Conservation (phyloP, 176 grass and related monocot genomes). For the Luzula sylvatica region DNA sequence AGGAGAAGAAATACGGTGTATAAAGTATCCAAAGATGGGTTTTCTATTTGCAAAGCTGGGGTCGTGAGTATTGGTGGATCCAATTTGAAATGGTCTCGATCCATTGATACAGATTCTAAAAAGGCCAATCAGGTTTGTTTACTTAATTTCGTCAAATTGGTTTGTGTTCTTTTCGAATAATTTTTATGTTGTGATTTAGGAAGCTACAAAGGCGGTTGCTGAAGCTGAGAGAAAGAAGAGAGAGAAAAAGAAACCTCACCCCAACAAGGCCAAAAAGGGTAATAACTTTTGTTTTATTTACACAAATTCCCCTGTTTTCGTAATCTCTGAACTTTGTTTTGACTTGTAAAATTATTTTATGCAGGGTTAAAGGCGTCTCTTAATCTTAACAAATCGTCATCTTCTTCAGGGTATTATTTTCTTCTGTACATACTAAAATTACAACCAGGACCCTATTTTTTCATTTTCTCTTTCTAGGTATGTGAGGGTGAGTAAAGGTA, state of each 20-base stretch:
- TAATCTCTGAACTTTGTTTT: neutral
- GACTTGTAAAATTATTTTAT: slow-evolving; percentile 10
- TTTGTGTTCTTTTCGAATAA: neutral
- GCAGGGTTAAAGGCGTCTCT: slow-evolving; percentile 45
- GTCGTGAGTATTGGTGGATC: slow-evolving; percentile 38
- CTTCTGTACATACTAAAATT: neutral
- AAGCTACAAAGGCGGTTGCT: slow-evolving; percentile 65
- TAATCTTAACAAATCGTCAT: slow-evolving; percentile 28
- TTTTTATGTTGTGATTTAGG: slow-evolving; percentile 26
- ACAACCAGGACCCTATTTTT: neutral
- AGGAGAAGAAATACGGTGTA: slow-evolving; percentile 70
- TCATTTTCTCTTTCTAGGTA: slow-evolving; percentile 43
- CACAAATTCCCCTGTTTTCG: neutral
- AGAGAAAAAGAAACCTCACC: slow-evolving; percentile 41
- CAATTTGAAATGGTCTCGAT: slow-evolving; percentile 95
- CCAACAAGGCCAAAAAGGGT: slow-evolving; percentile 46
- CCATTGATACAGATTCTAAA: slow-evolving; percentile 68
- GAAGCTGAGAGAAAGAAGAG: slow-evolving; percentile 80
- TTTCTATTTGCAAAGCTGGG: slow-evolving; percentile 73
- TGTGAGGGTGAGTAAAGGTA: slow-evolving; percentile 79
- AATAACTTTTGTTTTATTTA: slow-evolving; percentile 19
- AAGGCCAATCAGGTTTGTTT: slow-evolving; percentile 44
- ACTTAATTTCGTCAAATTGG: neutral
- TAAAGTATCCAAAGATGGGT: slow-evolving; percentile 69
- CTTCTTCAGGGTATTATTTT: slow-evolving; percentile 51